Conservation (phyloP, 495 filamentous ascomycete species). For the Tuber brumale region DNA sequence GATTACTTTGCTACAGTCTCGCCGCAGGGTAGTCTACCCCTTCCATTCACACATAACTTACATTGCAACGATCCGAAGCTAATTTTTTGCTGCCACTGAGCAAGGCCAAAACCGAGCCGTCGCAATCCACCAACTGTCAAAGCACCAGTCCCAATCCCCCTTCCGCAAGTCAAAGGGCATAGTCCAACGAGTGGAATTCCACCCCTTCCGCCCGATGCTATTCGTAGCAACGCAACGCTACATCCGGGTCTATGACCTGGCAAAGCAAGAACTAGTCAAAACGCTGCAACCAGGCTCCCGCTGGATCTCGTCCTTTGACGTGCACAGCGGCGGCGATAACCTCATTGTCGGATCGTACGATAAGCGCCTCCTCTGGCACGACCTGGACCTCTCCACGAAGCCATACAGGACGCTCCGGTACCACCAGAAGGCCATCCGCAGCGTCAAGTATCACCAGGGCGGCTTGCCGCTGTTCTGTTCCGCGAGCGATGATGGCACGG, state of each 20-base stretch:
- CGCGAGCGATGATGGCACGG: slow-evolving; percentile 81
- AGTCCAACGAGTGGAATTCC: slow-evolving; percentile 85
- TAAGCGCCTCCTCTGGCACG: slow-evolving; percentile 89
- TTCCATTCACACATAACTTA: not conserved
- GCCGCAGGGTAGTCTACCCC: slow-evolving; percentile 45
- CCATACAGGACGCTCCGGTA: slow-evolving; percentile 96
- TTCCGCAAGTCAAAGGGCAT: slow-evolving; percentile 82
- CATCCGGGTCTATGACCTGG: slow-evolving; percentile 86
- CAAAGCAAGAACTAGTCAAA: slow-evolving; percentile 80
- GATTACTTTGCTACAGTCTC: slow-evolving; percentile 93
- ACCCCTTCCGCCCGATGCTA: slow-evolving; percentile 84
- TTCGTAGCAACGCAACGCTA: slow-evolving; percentile 92
- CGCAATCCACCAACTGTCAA: slow-evolving; percentile 88
- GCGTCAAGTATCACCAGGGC: slow-evolving; percentile 76
- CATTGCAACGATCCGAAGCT: not conserved
- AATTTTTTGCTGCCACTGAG: not conserved
- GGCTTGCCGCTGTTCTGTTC: slow-evolving; percentile 85
- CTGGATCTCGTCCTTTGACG: slow-evolving; percentile 89
- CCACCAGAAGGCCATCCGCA: slow-evolving; percentile 81
- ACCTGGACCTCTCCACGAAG: slow-evolving; percentile 79
- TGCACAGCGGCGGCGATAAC: slow-evolving; percentile 90
- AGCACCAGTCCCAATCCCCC: slow-evolving; percentile 87
- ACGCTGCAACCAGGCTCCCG: slow-evolving; percentile 84
- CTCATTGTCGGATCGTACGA: slow-evolving; percentile 91
- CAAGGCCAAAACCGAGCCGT: slow-evolving; percentile 69